These are phyloP conservation scores for Paraphaeosphaeria minitans DNA, from an alignment of 2,329 filamentous ascomycete genomes.

Conservation along the genomic window DNA sequence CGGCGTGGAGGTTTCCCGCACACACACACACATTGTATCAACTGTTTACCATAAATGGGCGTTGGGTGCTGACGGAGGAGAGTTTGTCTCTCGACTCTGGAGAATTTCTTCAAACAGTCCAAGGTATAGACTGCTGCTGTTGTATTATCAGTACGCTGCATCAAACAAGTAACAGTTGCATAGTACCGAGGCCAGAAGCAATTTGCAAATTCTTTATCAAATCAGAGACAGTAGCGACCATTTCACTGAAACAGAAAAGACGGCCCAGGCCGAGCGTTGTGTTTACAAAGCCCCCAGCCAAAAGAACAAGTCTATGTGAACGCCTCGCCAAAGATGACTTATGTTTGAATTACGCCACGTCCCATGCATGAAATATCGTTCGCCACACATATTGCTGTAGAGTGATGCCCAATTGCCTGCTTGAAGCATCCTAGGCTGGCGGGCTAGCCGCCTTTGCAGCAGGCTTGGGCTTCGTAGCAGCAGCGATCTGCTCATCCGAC, in stretches of 20 bases:
- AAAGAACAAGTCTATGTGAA: background rate
- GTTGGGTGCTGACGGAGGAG: constrained; percentile 4
- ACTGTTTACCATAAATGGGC: constrained; percentile 6
- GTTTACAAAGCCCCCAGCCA: background rate
- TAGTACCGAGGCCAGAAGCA: background rate
- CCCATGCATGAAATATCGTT: background rate
- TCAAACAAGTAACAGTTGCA: background rate
- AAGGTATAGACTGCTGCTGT: background rate
- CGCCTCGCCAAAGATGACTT: background rate
- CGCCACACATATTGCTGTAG: background rate
- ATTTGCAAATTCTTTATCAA: background rate
- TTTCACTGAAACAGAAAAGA: background rate
- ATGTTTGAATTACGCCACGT: background rate
- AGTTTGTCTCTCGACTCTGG: background rate
- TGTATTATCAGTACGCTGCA: background rate
- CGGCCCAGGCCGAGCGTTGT: background rate
- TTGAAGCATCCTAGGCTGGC: background rate
- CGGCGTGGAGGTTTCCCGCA: constrained; percentile 18
- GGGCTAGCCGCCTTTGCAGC: constrained; percentile 9
- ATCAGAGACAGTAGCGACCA: background rate
- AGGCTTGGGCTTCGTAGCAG: constrained; percentile 21
- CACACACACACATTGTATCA: constrained; percentile 15
- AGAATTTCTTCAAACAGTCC: constrained; percentile 1
- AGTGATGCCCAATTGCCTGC: background rate
- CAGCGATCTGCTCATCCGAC: constrained; percentile 33